These are phyloP conservation scores for Angomonas ambiguus DNA, from an alignment of 208 protist species.

Conservation along the genomic window DNA sequence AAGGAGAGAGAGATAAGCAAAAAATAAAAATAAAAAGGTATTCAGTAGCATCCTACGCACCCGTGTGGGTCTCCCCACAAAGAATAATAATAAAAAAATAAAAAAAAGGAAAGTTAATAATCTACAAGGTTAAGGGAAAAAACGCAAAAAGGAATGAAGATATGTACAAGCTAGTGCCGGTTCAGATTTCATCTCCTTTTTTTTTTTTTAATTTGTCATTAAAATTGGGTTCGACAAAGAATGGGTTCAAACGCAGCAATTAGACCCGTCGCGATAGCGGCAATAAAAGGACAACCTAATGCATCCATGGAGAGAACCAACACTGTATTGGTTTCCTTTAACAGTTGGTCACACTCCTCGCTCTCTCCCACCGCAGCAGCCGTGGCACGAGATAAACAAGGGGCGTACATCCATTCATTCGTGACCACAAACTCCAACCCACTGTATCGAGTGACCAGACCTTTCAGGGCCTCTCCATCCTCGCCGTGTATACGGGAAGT, in stretches of 20 bases:
- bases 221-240: constrained; percentile 32
- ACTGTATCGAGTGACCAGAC: constrained; percentile 42
- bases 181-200: too few relatives aligned
- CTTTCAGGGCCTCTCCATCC: constrained; percentile 4
- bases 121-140: constrained; percentile 12
- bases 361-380: not conserved
- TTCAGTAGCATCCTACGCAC: too few relatives aligned
- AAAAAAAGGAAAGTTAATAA: constrained; percentile 3
- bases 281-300: constrained; percentile 70
- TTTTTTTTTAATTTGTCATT: not conserved
- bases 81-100: constrained; percentile 5
- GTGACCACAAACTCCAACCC: constrained; percentile 65
- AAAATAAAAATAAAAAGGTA: too few relatives aligned
- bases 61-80: too few relatives aligned
- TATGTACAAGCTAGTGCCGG: too few relatives aligned
- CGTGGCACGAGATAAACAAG: constrained; percentile 31
- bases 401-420: constrained; percentile 89
- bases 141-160: not conserved
- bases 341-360: constrained; percentile 5
- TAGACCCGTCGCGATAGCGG: constrained; percentile 46
- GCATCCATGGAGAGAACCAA: constrained; percentile 65
- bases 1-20: not conserved
- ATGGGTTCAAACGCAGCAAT: constrained; percentile 78
- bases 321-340: constrained; percentile 57
- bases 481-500: not conserved